Conservation (phyloP, 495 filamentous ascomycete species). For the Lophiostoma macrostomum region DNA sequence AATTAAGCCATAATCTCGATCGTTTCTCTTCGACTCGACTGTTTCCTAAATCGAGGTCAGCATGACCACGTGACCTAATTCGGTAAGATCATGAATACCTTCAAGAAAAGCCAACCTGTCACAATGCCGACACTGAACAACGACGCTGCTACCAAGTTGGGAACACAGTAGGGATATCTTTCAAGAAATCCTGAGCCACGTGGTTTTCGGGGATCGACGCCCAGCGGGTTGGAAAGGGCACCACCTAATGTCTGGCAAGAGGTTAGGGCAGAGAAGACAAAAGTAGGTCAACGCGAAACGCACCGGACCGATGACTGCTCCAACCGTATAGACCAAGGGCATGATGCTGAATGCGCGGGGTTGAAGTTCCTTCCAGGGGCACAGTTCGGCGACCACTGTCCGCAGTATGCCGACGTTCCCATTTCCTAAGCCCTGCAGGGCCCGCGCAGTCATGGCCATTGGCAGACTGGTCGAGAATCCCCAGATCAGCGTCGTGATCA, state of each 20-base stretch:
- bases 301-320: conserved; percentile 79
- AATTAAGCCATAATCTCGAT: conserved; percentile 64
- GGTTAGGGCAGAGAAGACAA: background rate
- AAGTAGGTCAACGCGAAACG: background rate
- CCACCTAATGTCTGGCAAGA: conserved; percentile 63
- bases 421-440: conserved; percentile 63
- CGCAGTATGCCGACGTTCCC: conserved; percentile 69
- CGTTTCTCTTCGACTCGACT: conserved; percentile 58
- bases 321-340: conserved; percentile 75
- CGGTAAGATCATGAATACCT: conserved; percentile 34
- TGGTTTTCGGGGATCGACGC: conserved; percentile 66
- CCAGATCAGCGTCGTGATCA: conserved; percentile 69
- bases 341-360: conserved; percentile 80
- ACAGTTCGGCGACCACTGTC: conserved; percentile 73
- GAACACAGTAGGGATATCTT: conserved; percentile 74
- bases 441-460: conserved; percentile 68
- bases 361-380: conserved; percentile 76
- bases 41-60: conserved; percentile 56
- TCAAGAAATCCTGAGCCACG: conserved; percentile 63
- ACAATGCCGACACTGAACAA: conserved; percentile 72
- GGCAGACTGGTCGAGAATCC: conserved; percentile 71
- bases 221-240: conserved; percentile 71
- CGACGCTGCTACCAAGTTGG: conserved; percentile 69
- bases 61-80: background rate
- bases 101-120: conserved; percentile 68